Conservation (phyloP, 345 rosid genomes). For the Eucalyptus coolabah region DNA sequence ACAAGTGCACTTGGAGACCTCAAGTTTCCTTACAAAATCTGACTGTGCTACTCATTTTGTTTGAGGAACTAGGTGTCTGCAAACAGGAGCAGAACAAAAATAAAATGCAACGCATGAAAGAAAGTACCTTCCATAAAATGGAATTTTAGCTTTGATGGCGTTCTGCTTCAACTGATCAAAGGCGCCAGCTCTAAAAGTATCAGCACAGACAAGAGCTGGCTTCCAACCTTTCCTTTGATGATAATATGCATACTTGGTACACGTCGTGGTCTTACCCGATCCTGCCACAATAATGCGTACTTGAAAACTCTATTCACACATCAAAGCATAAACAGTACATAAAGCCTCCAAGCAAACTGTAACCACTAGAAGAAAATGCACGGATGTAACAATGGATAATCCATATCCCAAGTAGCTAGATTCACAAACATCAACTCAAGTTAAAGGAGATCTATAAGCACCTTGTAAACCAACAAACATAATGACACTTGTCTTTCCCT, state of each 20-base stretch:
- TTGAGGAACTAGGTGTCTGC: not conserved
- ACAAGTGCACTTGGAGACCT: not conserved
- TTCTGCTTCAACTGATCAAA: constrained; percentile 90
- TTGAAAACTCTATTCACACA: not conserved
- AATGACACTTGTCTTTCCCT: constrained; percentile 63
- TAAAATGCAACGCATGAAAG: not conserved
- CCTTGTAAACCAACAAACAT: constrained; percentile 97
- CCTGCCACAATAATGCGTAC: constrained; percentile 13
- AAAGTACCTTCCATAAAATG: constrained; percentile 71
- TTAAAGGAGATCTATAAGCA: not conserved
- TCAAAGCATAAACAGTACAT: not conserved
- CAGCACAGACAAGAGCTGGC: constrained; percentile 85
- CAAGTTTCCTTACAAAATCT: not conserved
- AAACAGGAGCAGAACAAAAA: not conserved
- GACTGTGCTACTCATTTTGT: not conserved
- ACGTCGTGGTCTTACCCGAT: constrained; percentile 85
- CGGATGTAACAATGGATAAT: not conserved
- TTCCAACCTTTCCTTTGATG: constrained; percentile 84
- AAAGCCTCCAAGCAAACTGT: not conserved
- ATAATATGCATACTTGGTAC: constrained; percentile 74
- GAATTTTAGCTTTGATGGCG: constrained; percentile 74
- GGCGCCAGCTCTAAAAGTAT: constrained; percentile 85
- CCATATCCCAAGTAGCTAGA: not conserved
- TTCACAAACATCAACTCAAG: not conserved
- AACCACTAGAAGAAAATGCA: not conserved